phyloP scores from a whole-genome alignment of 2,329 filamentous ascomycete species.

The Pseudogymnoascus sp. region DNA sequence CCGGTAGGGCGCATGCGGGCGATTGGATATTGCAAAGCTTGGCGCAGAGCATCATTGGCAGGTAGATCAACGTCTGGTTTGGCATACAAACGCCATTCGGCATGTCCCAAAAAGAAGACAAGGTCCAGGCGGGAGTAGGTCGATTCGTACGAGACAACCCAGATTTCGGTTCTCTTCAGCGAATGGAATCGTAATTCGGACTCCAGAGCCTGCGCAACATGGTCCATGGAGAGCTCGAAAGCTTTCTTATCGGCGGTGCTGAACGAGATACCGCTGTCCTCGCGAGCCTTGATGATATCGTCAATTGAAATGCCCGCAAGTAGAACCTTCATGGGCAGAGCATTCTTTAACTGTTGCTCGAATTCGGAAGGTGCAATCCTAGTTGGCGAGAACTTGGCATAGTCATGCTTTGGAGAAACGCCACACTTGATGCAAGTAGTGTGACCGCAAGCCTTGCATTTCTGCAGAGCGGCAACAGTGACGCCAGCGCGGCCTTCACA shows the following conservation, averaged over 20 bases:
- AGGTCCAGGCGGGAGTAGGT: slow-evolving; percentile 32
- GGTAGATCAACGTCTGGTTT: slow-evolving; percentile 32
- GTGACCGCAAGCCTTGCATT: slow-evolving; percentile 44
- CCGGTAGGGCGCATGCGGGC: slow-evolving; percentile 35
- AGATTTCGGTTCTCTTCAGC: slow-evolving; percentile 29
- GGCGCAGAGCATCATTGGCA: slow-evolving; percentile 32
- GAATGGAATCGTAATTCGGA: slow-evolving; percentile 28
- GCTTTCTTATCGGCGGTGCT: slow-evolving; percentile 18
- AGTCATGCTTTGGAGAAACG: slow-evolving; percentile 39
- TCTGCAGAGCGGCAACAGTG: slow-evolving; percentile 32
- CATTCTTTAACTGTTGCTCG: slow-evolving; percentile 32
- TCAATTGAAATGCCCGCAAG: slow-evolving; percentile 25
- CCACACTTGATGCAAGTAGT: slow-evolving; percentile 45
- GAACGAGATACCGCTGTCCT: slow-evolving; percentile 14
- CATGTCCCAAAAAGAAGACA: slow-evolving; percentile 23
- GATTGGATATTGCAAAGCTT: slow-evolving; percentile 36
- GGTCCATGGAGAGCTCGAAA: slow-evolving; percentile 28
- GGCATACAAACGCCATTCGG: slow-evolving; percentile 41
- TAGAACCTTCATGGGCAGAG: slow-evolving; percentile 34
- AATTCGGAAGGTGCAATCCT: slow-evolving; percentile 37
- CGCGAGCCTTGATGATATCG: slow-evolving; percentile 19
- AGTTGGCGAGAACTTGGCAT: slow-evolving; percentile 14
- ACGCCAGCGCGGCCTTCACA: slow-evolving; percentile 44
- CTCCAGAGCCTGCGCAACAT: slow-evolving; percentile 26
- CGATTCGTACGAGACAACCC: slow-evolving; percentile 36